phyloP scores from a whole-genome alignment of 805 yeast species.

The Candida peoriensis region DNA sequence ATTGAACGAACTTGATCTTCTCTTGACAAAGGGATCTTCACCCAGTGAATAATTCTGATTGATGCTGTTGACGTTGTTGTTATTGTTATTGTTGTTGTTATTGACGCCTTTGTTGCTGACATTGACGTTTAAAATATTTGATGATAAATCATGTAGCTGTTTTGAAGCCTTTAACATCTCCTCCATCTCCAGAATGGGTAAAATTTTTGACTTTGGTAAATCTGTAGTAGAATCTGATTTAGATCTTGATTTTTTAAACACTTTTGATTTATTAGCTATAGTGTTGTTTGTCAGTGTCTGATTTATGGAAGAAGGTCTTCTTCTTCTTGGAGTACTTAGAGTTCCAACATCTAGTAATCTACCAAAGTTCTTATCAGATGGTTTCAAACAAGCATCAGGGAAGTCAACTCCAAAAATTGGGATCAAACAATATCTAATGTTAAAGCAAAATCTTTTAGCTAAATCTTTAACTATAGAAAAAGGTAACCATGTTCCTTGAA shows the following conservation, averaged over 20 bases:
- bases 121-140: too few relatives aligned
- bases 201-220: conserved; percentile 1
- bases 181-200: conserved; percentile 21
- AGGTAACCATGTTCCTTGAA: conserved; percentile 94
- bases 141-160: conserved; percentile 23
- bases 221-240: conserved; percentile 15
- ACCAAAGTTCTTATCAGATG: conserved; percentile 19
- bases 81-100: neutral
- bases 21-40: conserved; percentile 4
- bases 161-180: conserved; percentile 25
- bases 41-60: conserved; percentile 2
- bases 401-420: conserved; percentile 78
- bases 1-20: conserved; percentile 12
- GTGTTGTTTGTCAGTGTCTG: neutral
- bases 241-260: conserved; percentile 15
- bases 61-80: neutral
- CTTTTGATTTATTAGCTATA: neutral
- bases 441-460: conserved; percentile 72
- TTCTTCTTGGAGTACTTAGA: conserved; percentile 4
- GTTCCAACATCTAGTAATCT: conserved; percentile 15
- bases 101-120: neutral
- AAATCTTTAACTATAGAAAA: conserved; percentile 58
- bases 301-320: conserved; percentile 5
- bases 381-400: conserved; percentile 29
- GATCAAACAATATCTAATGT: conserved; percentile 66